Percentiles rank a stretch among this genome's conserved stretches.
Evolutionary conservation across 116 monocot genomes (phyloP).

Genomic region (Dioscorea cayenensis): DNA sequence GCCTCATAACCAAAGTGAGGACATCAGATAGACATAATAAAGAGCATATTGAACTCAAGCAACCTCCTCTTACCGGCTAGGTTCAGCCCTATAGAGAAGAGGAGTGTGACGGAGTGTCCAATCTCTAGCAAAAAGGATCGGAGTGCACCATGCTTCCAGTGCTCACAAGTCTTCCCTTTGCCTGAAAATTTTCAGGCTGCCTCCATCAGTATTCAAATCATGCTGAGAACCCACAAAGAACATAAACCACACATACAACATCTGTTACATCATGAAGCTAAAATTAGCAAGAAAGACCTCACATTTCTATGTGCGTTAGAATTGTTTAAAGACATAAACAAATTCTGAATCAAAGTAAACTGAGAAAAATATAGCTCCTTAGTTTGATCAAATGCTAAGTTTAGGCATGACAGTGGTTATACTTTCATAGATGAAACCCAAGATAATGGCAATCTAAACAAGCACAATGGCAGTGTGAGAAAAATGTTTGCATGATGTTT

Average conservation of each 20-base stretch:
- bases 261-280: neutral
- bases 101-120: conserved; percentile 95
- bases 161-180: conserved; percentile 80
- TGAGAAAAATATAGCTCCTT: too few relatives aligned
- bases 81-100: conserved; percentile 86
- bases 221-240: neutral
- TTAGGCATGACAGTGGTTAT: too few relatives aligned
- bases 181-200: conserved; percentile 21
- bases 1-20: neutral
- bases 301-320: too few relatives aligned
- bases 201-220: neutral
- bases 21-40: neutral
- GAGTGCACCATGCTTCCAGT: conserved; percentile 78
- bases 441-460: too few relatives aligned
- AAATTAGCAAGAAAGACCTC: neutral
- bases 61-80: conserved; percentile 64
- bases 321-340: too few relatives aligned
- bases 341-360: too few relatives aligned
- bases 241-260: neutral
- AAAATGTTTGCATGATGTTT: too few relatives aligned
- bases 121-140: conserved; percentile 98
- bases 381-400: too few relatives aligned
- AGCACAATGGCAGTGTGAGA: too few relatives aligned
- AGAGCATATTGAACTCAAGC: neutral
- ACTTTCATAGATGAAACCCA: too few relatives aligned